Percentiles rank a stretch among this genome's conserved stretches.
Evolutionary conservation across 257 asterid species (phyloP).

Genomic region (Primulina tabacum): DNA sequence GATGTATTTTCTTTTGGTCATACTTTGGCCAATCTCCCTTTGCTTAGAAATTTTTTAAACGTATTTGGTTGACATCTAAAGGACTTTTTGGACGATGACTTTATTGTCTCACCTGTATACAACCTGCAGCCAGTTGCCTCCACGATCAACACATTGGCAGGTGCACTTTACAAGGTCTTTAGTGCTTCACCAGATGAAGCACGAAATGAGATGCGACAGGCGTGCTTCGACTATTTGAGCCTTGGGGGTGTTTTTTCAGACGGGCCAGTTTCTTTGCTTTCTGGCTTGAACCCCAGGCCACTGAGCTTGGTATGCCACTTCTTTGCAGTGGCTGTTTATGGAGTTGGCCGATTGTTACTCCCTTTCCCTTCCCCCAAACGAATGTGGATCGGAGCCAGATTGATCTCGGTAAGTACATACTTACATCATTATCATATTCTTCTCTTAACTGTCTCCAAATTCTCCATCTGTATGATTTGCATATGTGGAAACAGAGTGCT

Average conservation of each 20-base stretch:
- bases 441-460: neutral
- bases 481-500: conserved; percentile 38
- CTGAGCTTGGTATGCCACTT: conserved; percentile 55
- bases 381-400: conserved; percentile 50
- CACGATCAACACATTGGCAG: conserved; percentile 54
- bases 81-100: neutral
- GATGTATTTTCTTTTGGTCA: neutral
- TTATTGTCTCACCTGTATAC: conserved; percentile 7
- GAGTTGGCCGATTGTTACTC: conserved; percentile 45
- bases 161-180: conserved; percentile 50
- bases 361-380: conserved; percentile 50
- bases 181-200: conserved; percentile 50
- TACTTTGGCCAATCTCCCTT: neutral
- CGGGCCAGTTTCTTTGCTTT: conserved; percentile 52
- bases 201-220: conserved; percentile 49
- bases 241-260: conserved; percentile 51
- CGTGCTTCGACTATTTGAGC: conserved; percentile 57
- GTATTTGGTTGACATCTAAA: neutral
- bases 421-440: neutral
- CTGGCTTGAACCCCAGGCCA: conserved; percentile 55
- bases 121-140: conserved; percentile 51
- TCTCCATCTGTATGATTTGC: neutral
- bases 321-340: conserved; percentile 54
- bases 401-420: conserved; percentile 38
- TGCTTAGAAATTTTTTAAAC: neutral